Evolutionary conservation across 306 rosid species (phyloP), one percentile per base, ranked within the genome.

Genomic region (Rubus idaeus): DNA sequence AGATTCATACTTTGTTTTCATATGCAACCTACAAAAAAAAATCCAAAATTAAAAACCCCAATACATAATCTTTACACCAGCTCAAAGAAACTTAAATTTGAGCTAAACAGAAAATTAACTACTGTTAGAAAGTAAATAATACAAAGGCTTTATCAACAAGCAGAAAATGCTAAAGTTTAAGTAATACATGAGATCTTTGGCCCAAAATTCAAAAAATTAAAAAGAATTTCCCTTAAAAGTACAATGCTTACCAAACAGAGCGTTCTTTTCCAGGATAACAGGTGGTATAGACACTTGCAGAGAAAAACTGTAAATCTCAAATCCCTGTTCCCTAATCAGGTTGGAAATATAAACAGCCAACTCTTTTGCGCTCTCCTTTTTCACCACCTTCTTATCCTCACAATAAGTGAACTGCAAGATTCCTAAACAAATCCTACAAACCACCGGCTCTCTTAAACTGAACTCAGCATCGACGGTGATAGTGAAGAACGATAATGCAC

Each of bases 401-500:
- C 61, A 57, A 73, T 84, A 91, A 44, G 70, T 74, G 74, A 89
- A 89, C 94, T 94, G 97, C 77, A 90, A 84, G 51, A 94, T 89
- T 70, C 98, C 98, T 47, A 89, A 76, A 84, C 97, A 94, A 49
- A 94, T 78, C 7, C 68, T 74, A 80, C 97, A 94, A 82, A 85
- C 77, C 57, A 68, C 75, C 20, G 37, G 63, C 44, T 42, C 72
- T 44, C 53, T 20, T 8, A 44, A 57, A 83, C 77, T 57, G 77
- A 84, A 81, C 68, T 40, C 79, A 85, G 67, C 23, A 86, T 44
- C 37, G 89, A 73, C 1, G 80, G 42, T 1, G 83, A 77, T 9
- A 79, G 76, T 0, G 80, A n/a, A n/a, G n/a, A n/a, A n/a, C n/a
- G n/a, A n/a, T n/a, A n/a, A n/a, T n/a, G n/a, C n/a, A n/a, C n/a